Base-by-base conservation (phyloP, 805 yeast species). In the baker's yeast (Saccharomyces cerevisiae) region DNA sequence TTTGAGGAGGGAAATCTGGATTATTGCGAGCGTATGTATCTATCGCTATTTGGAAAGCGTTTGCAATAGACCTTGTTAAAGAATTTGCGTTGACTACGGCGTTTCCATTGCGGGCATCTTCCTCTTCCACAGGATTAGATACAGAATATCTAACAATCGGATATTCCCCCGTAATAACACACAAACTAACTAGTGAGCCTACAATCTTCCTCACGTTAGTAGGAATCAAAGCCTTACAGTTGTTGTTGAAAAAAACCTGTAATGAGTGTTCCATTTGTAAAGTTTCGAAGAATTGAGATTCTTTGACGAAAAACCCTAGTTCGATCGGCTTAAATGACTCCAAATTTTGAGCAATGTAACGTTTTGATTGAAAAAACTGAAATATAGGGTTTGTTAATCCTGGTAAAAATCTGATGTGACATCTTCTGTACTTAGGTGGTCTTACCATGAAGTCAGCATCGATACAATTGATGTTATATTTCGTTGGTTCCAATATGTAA, bases 131-230 rank as follows among this genome's bases (percentile, higher is more conserved):
- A 62, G 65, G 67, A 17, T 78, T 73, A 8, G 81, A 75, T 64
- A 82, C 60, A 8, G 66, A 84, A 70, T 81, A 88, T 60, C 99
- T 76, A 22, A 94, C 81, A 47, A 86, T 79, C 2, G 99, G 99
- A 61, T 86, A 88, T 64, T 91, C 97, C 13, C 95, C 95, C 1
- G 94, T 82, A 9, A 86, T 65, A 6, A 87, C 80, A 74, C 96
- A 87, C 26, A 89, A 61, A 59, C 84, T 81, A 30, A 89, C 81
- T 59, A 94, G 73, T 24, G 89, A 69, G 43, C 79, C 73, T 1
- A 92, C 89, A 0, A 87, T 80, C 51, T 70, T 70, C 21, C 76
- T 72, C 14, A 89, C 75, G 54, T 85, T 85, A 31, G 73, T 75
- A 22, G 79, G 75, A 36, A 87, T 84, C 49, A 85, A 71, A 54